Conservation (phyloP, 768 basidiomycete species). For the Trichaptum fuscoviolaceum region DNA sequence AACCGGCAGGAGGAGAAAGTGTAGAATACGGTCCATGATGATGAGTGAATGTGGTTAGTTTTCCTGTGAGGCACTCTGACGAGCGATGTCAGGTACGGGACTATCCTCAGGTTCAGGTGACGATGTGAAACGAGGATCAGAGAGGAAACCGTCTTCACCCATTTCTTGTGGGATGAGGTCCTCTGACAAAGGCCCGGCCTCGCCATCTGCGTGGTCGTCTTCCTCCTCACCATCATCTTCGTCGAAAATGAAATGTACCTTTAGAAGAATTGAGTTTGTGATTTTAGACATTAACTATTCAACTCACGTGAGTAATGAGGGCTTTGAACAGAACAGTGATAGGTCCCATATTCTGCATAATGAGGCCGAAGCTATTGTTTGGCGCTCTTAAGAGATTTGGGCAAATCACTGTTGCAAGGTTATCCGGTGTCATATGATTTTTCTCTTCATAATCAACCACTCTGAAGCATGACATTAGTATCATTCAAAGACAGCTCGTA, state of each 20-base stretch:
- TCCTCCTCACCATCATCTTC: slow-evolving; percentile 44
- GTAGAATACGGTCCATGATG: background rate
- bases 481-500: background rate
- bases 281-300: slow-evolving; percentile 3
- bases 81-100: background rate
- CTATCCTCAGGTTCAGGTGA: background rate
- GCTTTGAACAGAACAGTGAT: slow-evolving; percentile 72
- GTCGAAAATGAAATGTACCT: slow-evolving; percentile 63
- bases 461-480: slow-evolving; percentile 28
- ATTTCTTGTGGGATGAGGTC: background rate
- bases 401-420: slow-evolving; percentile 81
- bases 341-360: slow-evolving; percentile 75
- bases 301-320: slow-evolving; percentile 68
- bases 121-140: background rate
- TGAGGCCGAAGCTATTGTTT: slow-evolving; percentile 71
- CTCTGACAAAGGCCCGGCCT: slow-evolving; percentile 1
- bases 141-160: background rate
- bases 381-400: slow-evolving; percentile 75
- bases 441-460: slow-evolving; percentile 86
- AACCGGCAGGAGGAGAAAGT: background rate
- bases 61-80: background rate
- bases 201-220: slow-evolving; percentile 54
- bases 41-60: background rate
- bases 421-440: slow-evolving; percentile 87
- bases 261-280: slow-evolving; percentile 8